These are phyloP conservation scores for Trichoderma lentiforme DNA, from an alignment of 2,329 filamentous ascomycete genomes.

Conservation along the genomic window DNA sequence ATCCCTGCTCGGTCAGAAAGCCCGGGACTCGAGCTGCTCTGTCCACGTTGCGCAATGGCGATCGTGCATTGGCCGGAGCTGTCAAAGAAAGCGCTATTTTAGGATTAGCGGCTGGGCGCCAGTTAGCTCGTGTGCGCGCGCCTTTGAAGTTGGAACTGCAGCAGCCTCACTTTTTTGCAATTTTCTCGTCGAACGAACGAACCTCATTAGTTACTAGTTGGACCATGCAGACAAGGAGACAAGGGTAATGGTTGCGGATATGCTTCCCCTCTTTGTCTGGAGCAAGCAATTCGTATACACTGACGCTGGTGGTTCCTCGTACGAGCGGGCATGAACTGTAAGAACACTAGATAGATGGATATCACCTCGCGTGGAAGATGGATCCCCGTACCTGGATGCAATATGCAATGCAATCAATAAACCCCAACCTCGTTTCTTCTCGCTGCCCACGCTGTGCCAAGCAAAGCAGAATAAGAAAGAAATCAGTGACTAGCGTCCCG, in stretches of 20 bases:
- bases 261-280: not conserved
- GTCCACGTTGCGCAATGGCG: slow-evolving; percentile 9
- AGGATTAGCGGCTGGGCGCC: not conserved
- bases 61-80: slow-evolving; percentile 5
- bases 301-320: not conserved
- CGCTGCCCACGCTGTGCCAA: not conserved
- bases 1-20: not conserved
- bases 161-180: slow-evolving; percentile 3
- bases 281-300: not conserved
- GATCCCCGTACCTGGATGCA: not conserved
- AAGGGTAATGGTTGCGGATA: not conserved
- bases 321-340: not conserved
- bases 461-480: not conserved
- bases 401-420: not conserved
- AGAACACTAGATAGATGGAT: not conserved
- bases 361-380: not conserved
- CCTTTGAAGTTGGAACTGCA: not conserved
- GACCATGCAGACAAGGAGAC: not conserved
- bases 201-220: not conserved
- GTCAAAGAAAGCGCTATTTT: slow-evolving; percentile 7
- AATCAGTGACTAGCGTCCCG: not conserved
- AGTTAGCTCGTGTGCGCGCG: not conserved
- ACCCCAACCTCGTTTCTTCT: not conserved
- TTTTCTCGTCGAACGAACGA: not conserved
- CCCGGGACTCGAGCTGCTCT: not conserved